These are phyloP conservation scores for Podaxis sp. DNA, from an alignment of 768 basidiomycete species.

Conservation along the genomic window DNA sequence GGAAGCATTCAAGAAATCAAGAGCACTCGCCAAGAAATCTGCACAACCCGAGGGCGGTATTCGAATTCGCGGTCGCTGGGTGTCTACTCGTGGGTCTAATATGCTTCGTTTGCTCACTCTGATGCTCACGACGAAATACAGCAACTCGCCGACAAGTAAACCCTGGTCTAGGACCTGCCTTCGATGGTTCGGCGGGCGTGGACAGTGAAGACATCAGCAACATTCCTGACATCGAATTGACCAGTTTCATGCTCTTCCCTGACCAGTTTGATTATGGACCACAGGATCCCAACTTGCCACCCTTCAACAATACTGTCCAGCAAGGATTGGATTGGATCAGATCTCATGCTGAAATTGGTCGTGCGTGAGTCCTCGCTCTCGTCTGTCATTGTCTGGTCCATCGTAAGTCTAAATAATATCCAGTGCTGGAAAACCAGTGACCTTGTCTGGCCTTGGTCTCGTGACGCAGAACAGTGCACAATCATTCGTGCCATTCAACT, in stretches of 20 bases:
- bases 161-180: constrained; percentile 44
- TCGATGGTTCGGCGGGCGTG: constrained; percentile 65
- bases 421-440: constrained; percentile 56
- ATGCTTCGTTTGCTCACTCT: not conserved
- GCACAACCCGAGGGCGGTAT: constrained; percentile 37
- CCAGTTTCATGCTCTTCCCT: constrained; percentile 66
- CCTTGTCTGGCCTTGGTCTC: constrained; percentile 59
- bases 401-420: constrained; percentile 3
- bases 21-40: constrained; percentile 18
- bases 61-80: constrained; percentile 60
- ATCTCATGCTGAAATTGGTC: constrained; percentile 42
- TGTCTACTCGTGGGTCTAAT: constrained; percentile 45
- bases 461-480: constrained; percentile 55
- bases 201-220: constrained; percentile 65
- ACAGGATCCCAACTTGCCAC: constrained; percentile 45
- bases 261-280: constrained; percentile 60
- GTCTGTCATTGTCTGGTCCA: not conserved
- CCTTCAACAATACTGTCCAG: constrained; percentile 53
- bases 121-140: constrained; percentile 22
- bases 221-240: constrained; percentile 57
- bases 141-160: constrained; percentile 49
- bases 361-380: constrained; percentile 35
- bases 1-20: constrained; percentile 44
- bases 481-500: constrained; percentile 64
- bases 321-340: constrained; percentile 57